A percentile compares a stretch with the other conserved stretches of the same genome.
Conservation (phyloP, 2,329 filamentous ascomycete species). For the Graphiopsis chlorocephala region DNA sequence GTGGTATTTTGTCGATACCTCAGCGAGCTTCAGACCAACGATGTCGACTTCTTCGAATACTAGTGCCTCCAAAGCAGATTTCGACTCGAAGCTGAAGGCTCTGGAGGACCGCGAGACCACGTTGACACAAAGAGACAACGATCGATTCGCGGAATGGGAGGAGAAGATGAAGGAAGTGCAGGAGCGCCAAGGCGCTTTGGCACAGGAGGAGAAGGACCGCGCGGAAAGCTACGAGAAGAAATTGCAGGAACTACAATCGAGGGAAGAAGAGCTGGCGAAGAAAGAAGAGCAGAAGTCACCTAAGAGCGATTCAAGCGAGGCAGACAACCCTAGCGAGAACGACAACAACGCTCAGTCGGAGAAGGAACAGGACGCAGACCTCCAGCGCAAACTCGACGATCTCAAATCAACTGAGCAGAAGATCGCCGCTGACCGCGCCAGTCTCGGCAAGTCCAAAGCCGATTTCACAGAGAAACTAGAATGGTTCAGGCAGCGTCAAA, state of each 20-base stretch:
- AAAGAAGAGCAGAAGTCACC: constrained; percentile 5
- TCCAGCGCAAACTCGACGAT: constrained; percentile 12
- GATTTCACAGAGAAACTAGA: constrained; percentile 1
- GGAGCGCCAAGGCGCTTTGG: background rate
- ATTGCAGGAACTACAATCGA: constrained; percentile 9
- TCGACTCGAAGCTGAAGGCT: constrained; percentile 13
- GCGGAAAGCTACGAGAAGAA: constrained; percentile 11
- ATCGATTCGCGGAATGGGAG: background rate
- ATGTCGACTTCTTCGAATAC: background rate
- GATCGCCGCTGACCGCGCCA: constrained; percentile 1
- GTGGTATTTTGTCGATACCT: constrained; percentile 13
- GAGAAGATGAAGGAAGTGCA: constrained; percentile 4
- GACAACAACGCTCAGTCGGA: background rate
- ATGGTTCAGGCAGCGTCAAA: constrained; percentile 11
- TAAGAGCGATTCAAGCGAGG: background rate
- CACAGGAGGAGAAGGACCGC: constrained; percentile 1
- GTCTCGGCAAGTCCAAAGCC: background rate
- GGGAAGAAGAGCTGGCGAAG: constrained; percentile 10
- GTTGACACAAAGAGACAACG: background rate
- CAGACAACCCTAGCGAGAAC: background rate
- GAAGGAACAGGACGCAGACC: background rate
- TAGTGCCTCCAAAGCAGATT: background rate
- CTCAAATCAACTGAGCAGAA: constrained; percentile 3
- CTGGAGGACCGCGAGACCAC: constrained; percentile 10
- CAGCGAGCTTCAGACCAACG: constrained; percentile 1